These are phyloP conservation scores for Trichoderma brevicompactum DNA, from an alignment of 2,329 filamentous ascomycete genomes.

Conservation along the genomic window DNA sequence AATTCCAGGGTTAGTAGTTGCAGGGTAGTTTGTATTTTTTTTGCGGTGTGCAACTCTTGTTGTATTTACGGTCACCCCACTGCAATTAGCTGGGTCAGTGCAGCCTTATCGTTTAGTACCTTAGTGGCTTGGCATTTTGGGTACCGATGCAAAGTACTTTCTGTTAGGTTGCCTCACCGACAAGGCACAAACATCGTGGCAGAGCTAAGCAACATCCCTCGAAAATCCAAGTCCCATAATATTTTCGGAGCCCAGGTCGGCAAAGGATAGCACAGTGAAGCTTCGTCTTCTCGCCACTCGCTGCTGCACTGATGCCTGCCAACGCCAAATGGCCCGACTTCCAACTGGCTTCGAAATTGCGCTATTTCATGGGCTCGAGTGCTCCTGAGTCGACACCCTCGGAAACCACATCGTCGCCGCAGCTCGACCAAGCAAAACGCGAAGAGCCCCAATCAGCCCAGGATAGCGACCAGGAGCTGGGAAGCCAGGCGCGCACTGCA, in stretches of 20 bases:
- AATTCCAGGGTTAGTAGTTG: no score
- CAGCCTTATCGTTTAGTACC: background rate
- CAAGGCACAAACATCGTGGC: constrained; percentile 21
- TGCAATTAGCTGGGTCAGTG: background rate
- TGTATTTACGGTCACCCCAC: background rate
- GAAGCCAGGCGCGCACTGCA: constrained; percentile 28
- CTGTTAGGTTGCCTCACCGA: constrained; percentile 24
- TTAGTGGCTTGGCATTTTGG: no score
- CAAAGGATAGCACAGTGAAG: constrained; percentile 9
- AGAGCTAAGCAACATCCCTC: constrained; percentile 23
- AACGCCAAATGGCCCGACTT: constrained; percentile 43
- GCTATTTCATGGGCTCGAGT: constrained; percentile 38
- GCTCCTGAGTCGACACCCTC: constrained; percentile 34
- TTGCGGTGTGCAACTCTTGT: no score
- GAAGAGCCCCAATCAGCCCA: constrained; percentile 28
- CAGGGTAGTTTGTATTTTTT: no score
- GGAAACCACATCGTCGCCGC: constrained; percentile 30
- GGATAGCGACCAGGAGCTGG: constrained; percentile 32
- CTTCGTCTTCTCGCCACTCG: constrained; percentile 18
- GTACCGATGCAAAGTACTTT: background rate
- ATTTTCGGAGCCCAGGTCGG: constrained; percentile 14
- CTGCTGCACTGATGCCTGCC: constrained; percentile 37
- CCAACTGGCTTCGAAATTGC: constrained; percentile 40
- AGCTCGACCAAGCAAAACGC: constrained; percentile 12
- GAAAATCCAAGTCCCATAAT: constrained; percentile 26